These are phyloP conservation scores for Neurospora africana DNA, from an alignment of 495 filamentous ascomycete genomes.

Conservation along the genomic window DNA sequence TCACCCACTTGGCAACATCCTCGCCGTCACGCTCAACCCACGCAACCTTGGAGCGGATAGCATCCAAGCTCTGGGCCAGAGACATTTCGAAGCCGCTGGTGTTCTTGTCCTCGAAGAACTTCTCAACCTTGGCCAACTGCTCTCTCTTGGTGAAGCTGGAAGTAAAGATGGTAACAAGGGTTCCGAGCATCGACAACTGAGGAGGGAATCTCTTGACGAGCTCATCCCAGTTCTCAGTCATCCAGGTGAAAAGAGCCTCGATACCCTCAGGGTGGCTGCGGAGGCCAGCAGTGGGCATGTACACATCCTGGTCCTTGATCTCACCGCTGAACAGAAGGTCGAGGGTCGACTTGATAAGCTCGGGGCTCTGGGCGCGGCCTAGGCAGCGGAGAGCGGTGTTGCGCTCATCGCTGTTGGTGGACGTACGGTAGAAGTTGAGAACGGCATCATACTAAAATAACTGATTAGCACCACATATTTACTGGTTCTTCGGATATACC, in stretches of 20 bases:
- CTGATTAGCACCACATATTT: slow-evolving; percentile 2
- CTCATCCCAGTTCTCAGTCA: slow-evolving; percentile 76
- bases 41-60: slow-evolving; percentile 47
- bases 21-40: slow-evolving; percentile 48
- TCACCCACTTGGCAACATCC: slow-evolving; percentile 45
- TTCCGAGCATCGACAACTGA: slow-evolving; percentile 71
- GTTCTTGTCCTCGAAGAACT: slow-evolving; percentile 70
- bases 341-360: slow-evolving; percentile 74
- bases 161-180: slow-evolving; percentile 74
- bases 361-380: slow-evolving; percentile 64
- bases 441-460: slow-evolving; percentile 57
- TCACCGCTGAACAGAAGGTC: slow-evolving; percentile 63
- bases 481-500: neutral
- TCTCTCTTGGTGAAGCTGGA: slow-evolving; percentile 67
- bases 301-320: slow-evolving; percentile 94
- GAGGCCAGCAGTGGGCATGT: slow-evolving; percentile 71
- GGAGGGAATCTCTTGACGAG: slow-evolving; percentile 73
- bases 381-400: slow-evolving; percentile 87
- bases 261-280: slow-evolving; percentile 70
- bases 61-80: slow-evolving; percentile 52
- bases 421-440: slow-evolving; percentile 71
- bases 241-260: slow-evolving; percentile 69
- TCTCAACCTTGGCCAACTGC: slow-evolving; percentile 62
- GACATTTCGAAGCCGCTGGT: slow-evolving; percentile 63
- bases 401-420: slow-evolving; percentile 84